A percentile compares a stretch with the other conserved stretches of the same genome.
phyloP scores from a whole-genome alignment of 1,284 basidiomycete species.

The Ganoderma lucidum region DNA sequence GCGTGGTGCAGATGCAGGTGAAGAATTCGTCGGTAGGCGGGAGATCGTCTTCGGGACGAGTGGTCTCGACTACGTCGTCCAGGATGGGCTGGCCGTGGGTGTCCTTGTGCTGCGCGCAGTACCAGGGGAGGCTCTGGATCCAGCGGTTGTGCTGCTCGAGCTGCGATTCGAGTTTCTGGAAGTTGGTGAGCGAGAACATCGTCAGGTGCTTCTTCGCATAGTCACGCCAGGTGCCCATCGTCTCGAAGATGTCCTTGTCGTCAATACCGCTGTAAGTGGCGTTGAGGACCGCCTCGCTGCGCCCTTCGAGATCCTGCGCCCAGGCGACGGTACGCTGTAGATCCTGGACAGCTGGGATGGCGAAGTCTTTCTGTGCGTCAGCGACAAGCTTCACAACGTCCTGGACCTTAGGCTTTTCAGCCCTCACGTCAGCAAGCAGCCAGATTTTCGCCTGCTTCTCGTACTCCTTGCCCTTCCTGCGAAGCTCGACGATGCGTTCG shows the following conservation, averaged over 20 bases:
- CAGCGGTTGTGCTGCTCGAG: slow-evolving; percentile 71
- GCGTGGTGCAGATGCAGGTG: slow-evolving; percentile 80
- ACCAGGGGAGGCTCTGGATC: slow-evolving; percentile 81
- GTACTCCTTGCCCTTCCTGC: slow-evolving; percentile 73
- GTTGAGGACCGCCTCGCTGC: slow-evolving; percentile 76
- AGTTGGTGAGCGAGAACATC: slow-evolving; percentile 75
- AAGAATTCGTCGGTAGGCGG: slow-evolving; percentile 82
- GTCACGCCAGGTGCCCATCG: slow-evolving; percentile 72
- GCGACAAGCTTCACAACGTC: slow-evolving; percentile 72
- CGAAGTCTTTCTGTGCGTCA: slow-evolving; percentile 79
- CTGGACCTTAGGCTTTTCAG: slow-evolving; percentile 64
- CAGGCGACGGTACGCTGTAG: slow-evolving; percentile 74
- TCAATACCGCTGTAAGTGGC: slow-evolving; percentile 62
- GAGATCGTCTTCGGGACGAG: slow-evolving; percentile 75
- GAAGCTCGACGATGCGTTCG: slow-evolving; percentile 64
- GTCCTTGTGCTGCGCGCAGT: slow-evolving; percentile 66
- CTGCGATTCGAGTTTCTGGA: slow-evolving; percentile 74
- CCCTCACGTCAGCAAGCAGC: slow-evolving; percentile 61
- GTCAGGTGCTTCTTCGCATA: slow-evolving; percentile 75
- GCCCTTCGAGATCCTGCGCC: slow-evolving; percentile 74
- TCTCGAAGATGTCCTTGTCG: slow-evolving; percentile 70
- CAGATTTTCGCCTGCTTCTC: slow-evolving; percentile 79
- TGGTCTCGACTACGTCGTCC: slow-evolving; percentile 75
- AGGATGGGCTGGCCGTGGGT: slow-evolving; percentile 68
- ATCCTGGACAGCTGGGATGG: slow-evolving; percentile 68